These are phyloP conservation scores for Kitagawia praeruptora DNA, from an alignment of 129 eudicot genomes.

Conservation along the genomic window DNA sequence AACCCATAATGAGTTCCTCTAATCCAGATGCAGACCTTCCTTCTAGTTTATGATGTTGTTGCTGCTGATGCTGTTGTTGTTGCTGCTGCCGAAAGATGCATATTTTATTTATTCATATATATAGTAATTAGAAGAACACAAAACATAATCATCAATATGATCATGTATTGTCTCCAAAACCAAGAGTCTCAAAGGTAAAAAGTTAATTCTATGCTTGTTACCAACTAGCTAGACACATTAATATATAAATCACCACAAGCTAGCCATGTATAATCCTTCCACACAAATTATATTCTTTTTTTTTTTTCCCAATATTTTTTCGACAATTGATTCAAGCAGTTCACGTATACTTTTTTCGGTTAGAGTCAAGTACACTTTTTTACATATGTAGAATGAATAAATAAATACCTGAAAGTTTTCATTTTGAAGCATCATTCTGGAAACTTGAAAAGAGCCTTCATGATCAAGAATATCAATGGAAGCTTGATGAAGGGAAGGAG, in stretches of 20 bases:
- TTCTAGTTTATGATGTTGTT: slow-evolving; percentile 79
- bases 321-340: no score
- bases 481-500: slow-evolving; percentile 59
- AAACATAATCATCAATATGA: slow-evolving; percentile 56
- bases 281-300: background rate
- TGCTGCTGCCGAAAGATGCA: slow-evolving; percentile 24
- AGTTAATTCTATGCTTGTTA: slow-evolving; percentile 31
- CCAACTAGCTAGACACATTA: slow-evolving; percentile 30
- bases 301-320: no score
- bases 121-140: slow-evolving; percentile 8
- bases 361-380: background rate
- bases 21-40: slow-evolving; percentile 84
- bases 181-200: slow-evolving; percentile 17
- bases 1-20: slow-evolving; percentile 92
- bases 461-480: slow-evolving; percentile 55
- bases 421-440: slow-evolving; percentile 60
- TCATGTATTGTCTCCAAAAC: slow-evolving; percentile 54
- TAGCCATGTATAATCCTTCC: background rate
- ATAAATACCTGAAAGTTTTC: slow-evolving; percentile 63
- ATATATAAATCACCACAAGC: background rate
- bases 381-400: background rate
- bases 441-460: slow-evolving; percentile 58
- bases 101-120: background rate
- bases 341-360: background rate
- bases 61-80: slow-evolving; percentile 47